Percentiles rank a stretch among this genome's conserved stretches.
Conservation (phyloP, 2,329 filamentous ascomycete species). For the Colletotrichum karsti region DNA sequence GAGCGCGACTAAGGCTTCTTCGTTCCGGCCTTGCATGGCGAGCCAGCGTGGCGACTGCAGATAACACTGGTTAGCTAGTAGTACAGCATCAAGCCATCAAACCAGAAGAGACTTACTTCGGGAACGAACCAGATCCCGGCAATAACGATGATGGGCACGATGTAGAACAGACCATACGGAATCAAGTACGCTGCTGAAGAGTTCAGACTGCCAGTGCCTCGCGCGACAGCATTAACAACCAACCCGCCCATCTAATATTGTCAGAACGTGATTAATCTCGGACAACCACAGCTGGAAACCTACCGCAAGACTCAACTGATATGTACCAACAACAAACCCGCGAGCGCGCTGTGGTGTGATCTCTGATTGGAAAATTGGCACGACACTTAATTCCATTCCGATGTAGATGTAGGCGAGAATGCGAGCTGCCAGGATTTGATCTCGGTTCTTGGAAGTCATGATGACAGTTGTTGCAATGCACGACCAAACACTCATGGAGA, state of each 20-base stretch:
- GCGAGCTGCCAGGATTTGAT: slow-evolving; percentile 43
- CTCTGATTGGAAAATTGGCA: slow-evolving; percentile 45
- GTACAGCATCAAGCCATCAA: neutral
- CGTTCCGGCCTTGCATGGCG: slow-evolving; percentile 33
- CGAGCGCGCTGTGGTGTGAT: slow-evolving; percentile 38
- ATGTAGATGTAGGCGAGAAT: slow-evolving; percentile 48
- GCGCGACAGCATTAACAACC: slow-evolving; percentile 35
- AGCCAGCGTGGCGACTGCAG: slow-evolving; percentile 39
- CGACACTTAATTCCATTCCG: slow-evolving; percentile 47
- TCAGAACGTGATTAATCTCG: neutral
- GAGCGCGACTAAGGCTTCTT: slow-evolving; percentile 38
- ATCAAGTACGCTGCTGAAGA: slow-evolving; percentile 43
- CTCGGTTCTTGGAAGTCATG: slow-evolving; percentile 37
- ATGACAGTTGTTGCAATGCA: slow-evolving; percentile 40
- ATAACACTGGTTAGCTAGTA: slow-evolving; percentile 23
- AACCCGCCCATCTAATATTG: slow-evolving; percentile 21
- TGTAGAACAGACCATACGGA: slow-evolving; percentile 43
- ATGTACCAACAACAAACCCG: slow-evolving; percentile 43
- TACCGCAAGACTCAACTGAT: slow-evolving; percentile 40
- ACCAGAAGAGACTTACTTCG: slow-evolving; percentile 25
- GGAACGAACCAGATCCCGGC: slow-evolving; percentile 38
- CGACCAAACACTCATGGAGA: slow-evolving; percentile 44
- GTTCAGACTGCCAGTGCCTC: slow-evolving; percentile 37
- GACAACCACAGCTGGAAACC: neutral
- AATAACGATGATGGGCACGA: slow-evolving; percentile 39